phyloP scores from a whole-genome alignment of 495 filamentous ascomycete genomes.

The Lentithecium fluviatile region DNA sequence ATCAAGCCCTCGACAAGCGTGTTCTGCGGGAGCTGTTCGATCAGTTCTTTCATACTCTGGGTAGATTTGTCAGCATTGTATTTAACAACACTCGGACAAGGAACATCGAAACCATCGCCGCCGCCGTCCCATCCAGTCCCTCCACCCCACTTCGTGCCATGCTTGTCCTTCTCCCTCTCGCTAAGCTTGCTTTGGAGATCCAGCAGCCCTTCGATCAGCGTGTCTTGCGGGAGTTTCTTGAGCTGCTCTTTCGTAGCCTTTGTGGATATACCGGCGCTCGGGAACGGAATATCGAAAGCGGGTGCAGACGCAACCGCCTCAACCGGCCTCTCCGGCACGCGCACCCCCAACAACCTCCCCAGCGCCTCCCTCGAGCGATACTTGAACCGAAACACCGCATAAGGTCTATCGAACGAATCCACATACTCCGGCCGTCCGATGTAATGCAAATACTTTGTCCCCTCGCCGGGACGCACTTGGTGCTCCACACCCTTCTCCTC shows the following conservation, averaged over 20 bases:
- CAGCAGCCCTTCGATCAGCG: neutral
- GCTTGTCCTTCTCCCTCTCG: neutral
- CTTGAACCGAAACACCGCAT: conserved; percentile 52
- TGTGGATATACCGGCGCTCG: too few relatives aligned
- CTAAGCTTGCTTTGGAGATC: neutral
- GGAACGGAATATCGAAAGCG: too few relatives aligned
- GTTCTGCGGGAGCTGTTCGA: neutral
- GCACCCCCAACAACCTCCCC: conserved; percentile 2
- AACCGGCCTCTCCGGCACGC: conserved; percentile 1
- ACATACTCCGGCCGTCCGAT: conserved; percentile 44
- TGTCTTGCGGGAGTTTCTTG: neutral
- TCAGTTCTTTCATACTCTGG: neutral
- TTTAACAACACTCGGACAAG: too few relatives aligned
- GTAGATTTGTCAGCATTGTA: too few relatives aligned
- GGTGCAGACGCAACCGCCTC: neutral
- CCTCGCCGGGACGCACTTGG: conserved; percentile 44
- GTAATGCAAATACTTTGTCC: conserved; percentile 43
- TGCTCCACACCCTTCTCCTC: conserved; percentile 31
- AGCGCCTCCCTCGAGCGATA: conserved; percentile 43
- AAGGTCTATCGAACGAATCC: conserved; percentile 46
- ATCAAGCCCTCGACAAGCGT: neutral
- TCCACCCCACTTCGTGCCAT: too few relatives aligned
- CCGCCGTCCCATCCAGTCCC: too few relatives aligned
- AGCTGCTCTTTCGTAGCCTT: neutral
- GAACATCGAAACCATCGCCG: too few relatives aligned